Percentiles rank a stretch among this genome's conserved stretches.
phyloP scores from a whole-genome alignment of 176 grass and related monocot genomes.

The Avena insularis region DNA sequence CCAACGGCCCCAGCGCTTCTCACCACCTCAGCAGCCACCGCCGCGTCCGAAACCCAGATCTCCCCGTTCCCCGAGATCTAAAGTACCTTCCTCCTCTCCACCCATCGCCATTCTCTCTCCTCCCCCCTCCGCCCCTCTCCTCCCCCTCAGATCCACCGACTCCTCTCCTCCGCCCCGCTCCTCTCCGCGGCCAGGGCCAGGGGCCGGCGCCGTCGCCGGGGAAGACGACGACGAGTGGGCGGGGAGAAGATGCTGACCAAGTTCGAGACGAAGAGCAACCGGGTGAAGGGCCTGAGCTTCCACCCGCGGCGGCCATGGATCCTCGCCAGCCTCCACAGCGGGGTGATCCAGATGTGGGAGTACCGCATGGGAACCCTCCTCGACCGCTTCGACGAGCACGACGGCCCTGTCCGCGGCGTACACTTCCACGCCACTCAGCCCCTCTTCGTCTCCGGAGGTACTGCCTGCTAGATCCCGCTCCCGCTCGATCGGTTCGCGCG shows the following conservation, averaged over 20 bases:
- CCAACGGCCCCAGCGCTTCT: background rate
- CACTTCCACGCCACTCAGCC: conserved; percentile 99
- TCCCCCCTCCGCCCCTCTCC: background rate
- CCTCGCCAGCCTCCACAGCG: conserved; percentile 96
- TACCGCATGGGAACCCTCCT: conserved; percentile 99
- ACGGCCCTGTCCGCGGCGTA: conserved; percentile 92
- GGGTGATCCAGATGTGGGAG: conserved; percentile 99
- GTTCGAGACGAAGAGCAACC: conserved; percentile 99
- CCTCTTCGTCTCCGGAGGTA: conserved; percentile 99
- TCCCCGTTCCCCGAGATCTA: conserved; percentile 33
- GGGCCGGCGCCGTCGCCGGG: conserved; percentile 23
- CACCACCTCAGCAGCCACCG: conserved; percentile 22
- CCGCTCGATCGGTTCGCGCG: background rate
- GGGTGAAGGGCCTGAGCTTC: conserved; percentile 97
- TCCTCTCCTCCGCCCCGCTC: conserved; percentile 25
- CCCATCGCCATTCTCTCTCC: background rate
- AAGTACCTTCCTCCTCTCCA: conserved; percentile 21
- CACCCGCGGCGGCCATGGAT: conserved; percentile 97
- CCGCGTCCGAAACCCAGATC: conserved; percentile 23
- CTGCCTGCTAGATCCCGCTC: conserved; percentile 27
- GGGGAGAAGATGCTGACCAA: conserved; percentile 87
- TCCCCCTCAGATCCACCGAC: conserved; percentile 47
- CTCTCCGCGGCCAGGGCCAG: conserved; percentile 35
- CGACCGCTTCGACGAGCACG: conserved; percentile 99
- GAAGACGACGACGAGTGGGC: background rate